Evolutionary conservation across 208 protist genomes (phyloP).

Genomic region (Herpetomonas samuelpessoai): DNA sequence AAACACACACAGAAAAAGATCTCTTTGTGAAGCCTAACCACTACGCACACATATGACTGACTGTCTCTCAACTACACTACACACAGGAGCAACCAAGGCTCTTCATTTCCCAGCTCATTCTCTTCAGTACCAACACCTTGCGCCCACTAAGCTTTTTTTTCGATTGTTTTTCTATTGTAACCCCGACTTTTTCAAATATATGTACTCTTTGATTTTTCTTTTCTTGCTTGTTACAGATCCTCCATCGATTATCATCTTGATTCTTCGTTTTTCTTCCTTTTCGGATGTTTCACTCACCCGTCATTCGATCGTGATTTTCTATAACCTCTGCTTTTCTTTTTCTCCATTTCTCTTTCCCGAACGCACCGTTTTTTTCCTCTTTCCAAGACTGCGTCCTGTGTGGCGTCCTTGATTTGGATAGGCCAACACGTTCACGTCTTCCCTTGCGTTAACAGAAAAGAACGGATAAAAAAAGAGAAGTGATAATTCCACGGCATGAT

Average conservation of each 20-base stretch:
- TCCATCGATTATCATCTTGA: not conserved
- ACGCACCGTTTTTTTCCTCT: conserved; percentile 1
- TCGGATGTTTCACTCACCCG: conserved; percentile 3
- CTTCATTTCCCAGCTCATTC: no score
- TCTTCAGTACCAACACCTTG: no score
- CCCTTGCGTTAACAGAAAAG: not conserved
- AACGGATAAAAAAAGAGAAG: conserved; percentile 12
- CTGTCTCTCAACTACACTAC: no score
- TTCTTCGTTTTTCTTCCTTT: conserved; percentile 12
- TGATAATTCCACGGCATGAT: not conserved
- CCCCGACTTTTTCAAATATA: not conserved
- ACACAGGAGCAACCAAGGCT: no score
- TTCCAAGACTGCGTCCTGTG: conserved; percentile 11
- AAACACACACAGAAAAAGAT: no score
- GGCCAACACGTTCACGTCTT: not conserved
- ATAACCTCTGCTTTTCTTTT: conserved; percentile 8
- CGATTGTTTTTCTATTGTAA: not conserved
- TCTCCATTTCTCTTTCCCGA: not conserved
- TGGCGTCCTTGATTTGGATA: conserved; percentile 1
- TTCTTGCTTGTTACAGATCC: not conserved
- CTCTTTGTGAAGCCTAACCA: no score
- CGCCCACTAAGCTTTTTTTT: conserved; percentile 13
- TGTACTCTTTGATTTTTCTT: not conserved
- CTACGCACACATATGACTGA: no score
- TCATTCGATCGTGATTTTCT: conserved; percentile 8